Base-by-base conservation (phyloP, 805 yeast species). In the Zygosaccharomyces gambellarensis region DNA sequence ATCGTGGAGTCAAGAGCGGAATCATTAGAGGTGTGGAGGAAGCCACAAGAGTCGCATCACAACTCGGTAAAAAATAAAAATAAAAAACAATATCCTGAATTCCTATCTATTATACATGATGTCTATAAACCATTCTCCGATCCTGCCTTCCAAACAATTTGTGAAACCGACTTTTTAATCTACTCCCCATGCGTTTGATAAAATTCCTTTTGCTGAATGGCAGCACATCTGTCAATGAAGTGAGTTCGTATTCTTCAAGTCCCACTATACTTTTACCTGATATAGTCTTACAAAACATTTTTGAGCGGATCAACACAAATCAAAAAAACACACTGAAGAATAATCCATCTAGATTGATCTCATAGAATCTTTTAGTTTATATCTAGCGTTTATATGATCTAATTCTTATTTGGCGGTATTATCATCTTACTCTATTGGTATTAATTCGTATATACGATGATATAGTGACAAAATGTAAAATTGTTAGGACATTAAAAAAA, bases 11-110 rank as follows among this genome's bases (percentile, higher is more conserved):
- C 42, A 84, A 96, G 71, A 79, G 88, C 41, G 92, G 89, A 22
- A 85, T 94, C 60, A 81, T 95, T 43, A 78, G 89, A 60, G 96
- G 95, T 36, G 85, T 94, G 23, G 89, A 87, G 67, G 95, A 89
- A 65, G 92, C 97, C 31, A 88, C 97, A n/a, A 77, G 77, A 51
- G 85, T 90, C 48, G 90, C 96, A 11, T 63, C 78, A 32, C 68
- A 68, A 30, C 59, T 81, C 38, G 85, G 84, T 19, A 79, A 79
- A 70, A 78, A 80, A 60, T 22, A 42, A 21, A 28, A 17, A 17
- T 1, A 17, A 17, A 17, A 17, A 29, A 34, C 19, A 29, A 11
- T 39, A 34, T 25, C 28, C 28, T 25, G 28, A n/a, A 34, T 34
- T 34, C 22, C 22, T 34, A 21, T 34, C 14, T 14, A 21, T 34